phyloP scores from a whole-genome alignment of 371 early-diverging fungal genomes.

The Mucor racemosus region DNA sequence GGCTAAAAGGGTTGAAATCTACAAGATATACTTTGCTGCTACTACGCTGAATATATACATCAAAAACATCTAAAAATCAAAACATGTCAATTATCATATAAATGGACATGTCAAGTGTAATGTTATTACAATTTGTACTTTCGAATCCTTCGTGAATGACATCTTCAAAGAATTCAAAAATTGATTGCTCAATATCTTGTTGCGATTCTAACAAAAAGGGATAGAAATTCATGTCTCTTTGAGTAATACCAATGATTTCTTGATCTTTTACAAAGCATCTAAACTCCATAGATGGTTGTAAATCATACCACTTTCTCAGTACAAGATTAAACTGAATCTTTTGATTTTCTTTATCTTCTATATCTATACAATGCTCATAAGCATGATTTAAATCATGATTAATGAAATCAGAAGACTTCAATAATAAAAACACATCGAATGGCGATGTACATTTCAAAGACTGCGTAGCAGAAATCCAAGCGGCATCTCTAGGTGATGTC shows the following conservation, averaged over 20 bases:
- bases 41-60: constrained; percentile 77
- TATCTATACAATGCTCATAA: constrained; percentile 62
- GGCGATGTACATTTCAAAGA: constrained; percentile 78
- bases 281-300: constrained; percentile 91
- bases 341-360: constrained; percentile 13
- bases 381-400: constrained; percentile 85
- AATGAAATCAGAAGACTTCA: constrained; percentile 91
- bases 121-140: constrained; percentile 47
- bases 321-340: constrained; percentile 57
- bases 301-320: constrained; percentile 84
- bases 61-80: constrained; percentile 73
- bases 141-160: constrained; percentile 66
- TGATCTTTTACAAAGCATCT: constrained; percentile 84
- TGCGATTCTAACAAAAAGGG: constrained; percentile 67
- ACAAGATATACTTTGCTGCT: constrained; percentile 71
- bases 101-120: background rate
- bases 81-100: background rate
- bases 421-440: constrained; percentile 82
- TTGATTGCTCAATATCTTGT: constrained; percentile 59
- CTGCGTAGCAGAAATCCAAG: constrained; percentile 85
- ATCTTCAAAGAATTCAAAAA: constrained; percentile 70
- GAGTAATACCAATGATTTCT: constrained; percentile 73
- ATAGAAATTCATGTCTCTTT: constrained; percentile 79
- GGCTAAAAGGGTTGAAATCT: constrained; percentile 88
- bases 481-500: constrained; percentile 93